These are phyloP conservation scores for Fremontodendron californicum DNA, from an alignment of 345 rosid species.

Conservation along the genomic window DNA sequence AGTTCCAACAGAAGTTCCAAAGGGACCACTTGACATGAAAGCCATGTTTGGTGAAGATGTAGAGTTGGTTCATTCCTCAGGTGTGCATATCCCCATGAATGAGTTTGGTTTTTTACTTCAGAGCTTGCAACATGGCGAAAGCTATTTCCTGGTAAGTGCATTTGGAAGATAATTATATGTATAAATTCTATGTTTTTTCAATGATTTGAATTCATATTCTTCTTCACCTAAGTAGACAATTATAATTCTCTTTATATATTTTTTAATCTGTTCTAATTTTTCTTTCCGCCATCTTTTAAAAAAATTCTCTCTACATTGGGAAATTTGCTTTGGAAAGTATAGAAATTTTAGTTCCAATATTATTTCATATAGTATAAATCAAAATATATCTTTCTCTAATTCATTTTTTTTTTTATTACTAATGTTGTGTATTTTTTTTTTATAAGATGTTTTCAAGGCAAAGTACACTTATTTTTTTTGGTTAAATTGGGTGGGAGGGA, in stretches of 20 bases:
- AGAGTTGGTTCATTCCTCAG: slow-evolving; percentile 71
- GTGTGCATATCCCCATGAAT: slow-evolving; percentile 64
- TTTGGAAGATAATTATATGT: neutral
- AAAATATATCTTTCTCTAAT: neutral
- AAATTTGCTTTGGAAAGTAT: neutral
- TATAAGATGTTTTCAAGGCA: neutral
- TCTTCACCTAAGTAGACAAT: neutral
- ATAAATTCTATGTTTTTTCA: neutral
- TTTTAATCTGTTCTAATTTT: too few relatives aligned
- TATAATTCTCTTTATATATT: too few relatives aligned
- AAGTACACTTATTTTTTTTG: slow-evolving; percentile 13
- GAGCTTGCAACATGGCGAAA: slow-evolving; percentile 81
- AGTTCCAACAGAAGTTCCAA: slow-evolving; percentile 68
- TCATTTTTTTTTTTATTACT: neutral
- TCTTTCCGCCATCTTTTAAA: too few relatives aligned
- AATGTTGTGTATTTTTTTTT: neutral
- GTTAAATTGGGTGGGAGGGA: slow-evolving; percentile 24
- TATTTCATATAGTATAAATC: neutral
- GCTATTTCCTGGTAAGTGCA: slow-evolving; percentile 83
- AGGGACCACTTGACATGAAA: slow-evolving; percentile 74
- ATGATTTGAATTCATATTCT: neutral
- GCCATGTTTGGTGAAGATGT: slow-evolving; percentile 73
- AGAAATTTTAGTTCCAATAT: neutral
- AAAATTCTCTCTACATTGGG: too few relatives aligned
- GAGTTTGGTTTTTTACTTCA: slow-evolving; percentile 75